A percentile compares a stretch with the other conserved stretches of the same genome.
phyloP scores from a whole-genome alignment of 495 filamentous ascomycete genomes.

The Aspergillus panamensis region DNA sequence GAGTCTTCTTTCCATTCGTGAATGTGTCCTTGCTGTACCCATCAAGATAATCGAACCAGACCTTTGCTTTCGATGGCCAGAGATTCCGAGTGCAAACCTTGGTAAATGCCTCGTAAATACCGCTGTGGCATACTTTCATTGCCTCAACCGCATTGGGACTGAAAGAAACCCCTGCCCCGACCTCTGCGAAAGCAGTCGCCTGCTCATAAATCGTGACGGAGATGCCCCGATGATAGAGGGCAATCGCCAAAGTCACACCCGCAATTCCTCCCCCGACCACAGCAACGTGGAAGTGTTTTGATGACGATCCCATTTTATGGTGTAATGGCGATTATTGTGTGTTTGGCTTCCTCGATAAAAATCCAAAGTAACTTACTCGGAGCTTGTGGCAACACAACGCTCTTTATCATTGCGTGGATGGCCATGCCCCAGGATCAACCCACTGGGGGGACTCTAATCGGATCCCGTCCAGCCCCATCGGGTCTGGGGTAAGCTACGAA shows the following conservation, averaged over 20 bases:
- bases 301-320: conserved; percentile 10
- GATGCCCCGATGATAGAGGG: conserved; percentile 33
- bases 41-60: conserved; percentile 30
- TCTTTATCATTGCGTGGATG: not conserved
- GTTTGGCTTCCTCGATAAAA: no score
- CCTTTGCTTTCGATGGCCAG: conserved; percentile 29
- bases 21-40: conserved; percentile 18
- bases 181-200: conserved; percentile 44
- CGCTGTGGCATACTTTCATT: conserved; percentile 50
- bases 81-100: conserved; percentile 39
- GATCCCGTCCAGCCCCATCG: conserved; percentile 14
- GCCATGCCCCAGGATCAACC: not conserved
- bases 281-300: conserved; percentile 33
- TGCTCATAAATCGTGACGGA: conserved; percentile 53
- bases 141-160: conserved; percentile 57
- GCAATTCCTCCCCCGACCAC: conserved; percentile 40
- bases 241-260: conserved; percentile 35
- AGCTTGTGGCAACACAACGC: not conserved
- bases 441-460: conserved; percentile 14
- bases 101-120: conserved; percentile 41
- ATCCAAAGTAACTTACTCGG: not conserved
- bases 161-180: conserved; percentile 62
- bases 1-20: conserved; percentile 3
- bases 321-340: not conserved
- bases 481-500: conserved; percentile 17